Conservation (phyloP, 441 rosid genomes). For the Syzygium syzygioides region DNA sequence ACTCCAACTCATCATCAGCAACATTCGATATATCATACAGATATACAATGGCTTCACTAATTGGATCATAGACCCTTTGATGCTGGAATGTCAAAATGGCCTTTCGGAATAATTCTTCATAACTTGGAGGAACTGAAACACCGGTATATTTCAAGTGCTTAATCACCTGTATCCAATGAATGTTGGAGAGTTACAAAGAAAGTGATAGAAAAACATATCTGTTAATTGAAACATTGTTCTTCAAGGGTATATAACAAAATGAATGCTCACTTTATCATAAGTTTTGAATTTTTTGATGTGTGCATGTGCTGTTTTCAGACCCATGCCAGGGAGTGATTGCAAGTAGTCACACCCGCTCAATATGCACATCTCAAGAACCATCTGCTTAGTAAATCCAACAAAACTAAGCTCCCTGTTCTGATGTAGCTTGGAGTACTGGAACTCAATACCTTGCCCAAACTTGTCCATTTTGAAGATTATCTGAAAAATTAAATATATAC, state of each 20-base stretch:
- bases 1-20: slow-evolving; percentile 50
- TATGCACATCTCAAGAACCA: slow-evolving; percentile 98
- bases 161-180: slow-evolving; percentile 46
- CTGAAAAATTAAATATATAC: slow-evolving; percentile 23
- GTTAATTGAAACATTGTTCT: neutral
- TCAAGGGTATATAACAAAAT: neutral
- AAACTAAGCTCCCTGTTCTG: slow-evolving; percentile 65
- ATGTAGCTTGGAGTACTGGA: slow-evolving; percentile 57
- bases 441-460: slow-evolving; percentile 91
- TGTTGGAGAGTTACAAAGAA: slow-evolving; percentile 2
- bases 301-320: slow-evolving; percentile 89
- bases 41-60: slow-evolving; percentile 46
- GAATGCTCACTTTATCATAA: slow-evolving; percentile 57
- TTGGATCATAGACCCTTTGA: slow-evolving; percentile 87
- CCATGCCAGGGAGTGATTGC: slow-evolving; percentile 94
- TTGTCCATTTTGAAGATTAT: slow-evolving; percentile 95
- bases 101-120: slow-evolving; percentile 82
- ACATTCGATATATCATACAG: slow-evolving; percentile 41
- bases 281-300: slow-evolving; percentile 70
- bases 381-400: slow-evolving; percentile 68
- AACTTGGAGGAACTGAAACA: slow-evolving; percentile 67
- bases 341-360: slow-evolving; percentile 97
- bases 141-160: slow-evolving; percentile 85
- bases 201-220: neutral
- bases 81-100: slow-evolving; percentile 87